These are phyloP conservation scores for Pseudogymnoascus sp. DNA, from an alignment of 2,329 filamentous ascomycete genomes.

Conservation along the genomic window DNA sequence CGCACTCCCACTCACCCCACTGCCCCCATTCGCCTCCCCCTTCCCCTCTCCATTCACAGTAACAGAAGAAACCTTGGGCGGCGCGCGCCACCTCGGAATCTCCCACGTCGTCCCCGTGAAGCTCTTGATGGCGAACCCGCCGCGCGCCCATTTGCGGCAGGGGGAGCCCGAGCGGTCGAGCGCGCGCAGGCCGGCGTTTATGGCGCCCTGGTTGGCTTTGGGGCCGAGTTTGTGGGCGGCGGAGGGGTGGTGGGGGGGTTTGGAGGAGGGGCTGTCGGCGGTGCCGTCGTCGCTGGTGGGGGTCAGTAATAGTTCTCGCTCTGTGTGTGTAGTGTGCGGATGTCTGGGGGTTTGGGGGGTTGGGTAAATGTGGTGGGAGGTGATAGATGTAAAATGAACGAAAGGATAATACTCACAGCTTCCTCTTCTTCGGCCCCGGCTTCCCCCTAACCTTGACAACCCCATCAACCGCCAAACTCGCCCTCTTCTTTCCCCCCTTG, in stretches of 20 bases:
- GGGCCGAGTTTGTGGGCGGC: slow-evolving; percentile 75
- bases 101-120: slow-evolving; percentile 85
- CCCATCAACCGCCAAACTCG: slow-evolving; percentile 48
- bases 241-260: slow-evolving; percentile 23
- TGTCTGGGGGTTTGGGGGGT: background rate
- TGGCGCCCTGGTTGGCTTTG: slow-evolving; percentile 93
- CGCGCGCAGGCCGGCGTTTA: slow-evolving; percentile 90
- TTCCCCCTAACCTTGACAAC: slow-evolving; percentile 68
- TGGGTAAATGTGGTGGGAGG: background rate
- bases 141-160: slow-evolving; percentile 83
- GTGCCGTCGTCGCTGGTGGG: slow-evolving; percentile 50
- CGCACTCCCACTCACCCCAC: too few species aligned
- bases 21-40: too few species aligned
- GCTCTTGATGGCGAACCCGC: slow-evolving; percentile 76
- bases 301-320: slow-evolving; percentile 24
- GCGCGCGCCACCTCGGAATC: slow-evolving; percentile 73
- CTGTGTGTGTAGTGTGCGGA: background rate
- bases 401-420: slow-evolving; percentile 59
- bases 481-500: slow-evolving; percentile 49
- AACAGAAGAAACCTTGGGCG: slow-evolving; percentile 46
- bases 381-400: background rate
- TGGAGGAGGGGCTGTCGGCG: slow-evolving; percentile 46
- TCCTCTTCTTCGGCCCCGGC: slow-evolving; percentile 95
- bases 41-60: slow-evolving; percentile 24
- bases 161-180: slow-evolving; percentile 88